Percentiles rank a stretch among this genome's conserved stretches.
phyloP scores from a whole-genome alignment of 306 rosid genomes.

The Citrullus colocynthis region DNA sequence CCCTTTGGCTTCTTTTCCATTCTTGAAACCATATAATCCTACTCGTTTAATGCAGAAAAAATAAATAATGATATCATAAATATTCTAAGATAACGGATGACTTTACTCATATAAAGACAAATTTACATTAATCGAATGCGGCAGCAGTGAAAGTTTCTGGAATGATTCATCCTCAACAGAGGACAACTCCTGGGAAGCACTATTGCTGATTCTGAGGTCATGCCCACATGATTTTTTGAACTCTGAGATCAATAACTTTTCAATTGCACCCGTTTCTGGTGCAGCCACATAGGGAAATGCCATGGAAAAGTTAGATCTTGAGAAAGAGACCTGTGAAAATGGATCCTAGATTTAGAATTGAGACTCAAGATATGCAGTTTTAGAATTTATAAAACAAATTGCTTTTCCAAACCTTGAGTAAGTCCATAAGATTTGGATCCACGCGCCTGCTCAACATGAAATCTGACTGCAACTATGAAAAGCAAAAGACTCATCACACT shows the following conservation, averaged over 20 bases:
- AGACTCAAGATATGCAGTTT: background rate
- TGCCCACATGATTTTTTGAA: constrained; percentile 67
- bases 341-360: constrained; percentile 11
- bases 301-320: constrained; percentile 68
- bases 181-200: constrained; percentile 54
- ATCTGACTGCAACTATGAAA: constrained; percentile 57
- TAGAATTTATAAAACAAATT: background rate
- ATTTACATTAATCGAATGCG: constrained; percentile 57
- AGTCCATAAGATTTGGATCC: constrained; percentile 49
- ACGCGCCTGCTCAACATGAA: constrained; percentile 34
- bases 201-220: constrained; percentile 33
- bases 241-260: constrained; percentile 53
- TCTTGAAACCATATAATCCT: constrained; percentile 71
- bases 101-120: constrained; percentile 1
- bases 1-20: constrained; percentile 36
- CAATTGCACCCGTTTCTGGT: constrained; percentile 51
- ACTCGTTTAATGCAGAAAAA: background rate
- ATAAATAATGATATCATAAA: background rate
- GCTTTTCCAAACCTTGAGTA: constrained; percentile 52
- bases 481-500: background rate
- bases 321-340: constrained; percentile 50
- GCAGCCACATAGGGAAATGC: constrained; percentile 84
- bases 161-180: constrained; percentile 31
- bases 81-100: background rate
- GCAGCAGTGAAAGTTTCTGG: constrained; percentile 26